Conservation (phyloP, 1,284 basidiomycete species). For the Heterobasidion irregulare region DNA sequence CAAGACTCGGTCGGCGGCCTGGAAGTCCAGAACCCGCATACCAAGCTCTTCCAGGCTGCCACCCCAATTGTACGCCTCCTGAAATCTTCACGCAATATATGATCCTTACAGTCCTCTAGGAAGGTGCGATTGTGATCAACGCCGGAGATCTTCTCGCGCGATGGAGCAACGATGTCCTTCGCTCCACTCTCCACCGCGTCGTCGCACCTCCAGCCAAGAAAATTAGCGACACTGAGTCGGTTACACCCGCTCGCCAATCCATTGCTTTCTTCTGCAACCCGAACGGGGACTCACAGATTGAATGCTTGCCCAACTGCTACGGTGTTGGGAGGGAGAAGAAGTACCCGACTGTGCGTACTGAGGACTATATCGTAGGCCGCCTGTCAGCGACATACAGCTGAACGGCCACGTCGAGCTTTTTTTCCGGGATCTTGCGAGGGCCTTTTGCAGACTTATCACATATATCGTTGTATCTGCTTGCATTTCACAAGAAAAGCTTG, state of each 20-base stretch:
- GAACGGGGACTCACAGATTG: slow-evolving; percentile 60
- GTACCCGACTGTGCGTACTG: slow-evolving; percentile 63
- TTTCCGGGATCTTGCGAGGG: not conserved
- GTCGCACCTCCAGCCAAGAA: slow-evolving; percentile 58
- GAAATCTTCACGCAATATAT: slow-evolving; percentile 3
- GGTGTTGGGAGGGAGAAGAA: slow-evolving; percentile 40
- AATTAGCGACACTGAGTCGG: slow-evolving; percentile 37
- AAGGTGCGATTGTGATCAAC: slow-evolving; percentile 78
- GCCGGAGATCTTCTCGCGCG: slow-evolving; percentile 77
- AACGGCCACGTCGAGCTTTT: not conserved
- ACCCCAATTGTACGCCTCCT: slow-evolving; percentile 56
- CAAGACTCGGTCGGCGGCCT: slow-evolving; percentile 81
- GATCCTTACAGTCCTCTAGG: slow-evolving; percentile 28
- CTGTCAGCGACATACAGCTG: slow-evolving; percentile 48
- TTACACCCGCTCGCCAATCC: slow-evolving; percentile 66
- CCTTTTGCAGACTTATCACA: not conserved
- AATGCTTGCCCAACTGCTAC: slow-evolving; percentile 65
- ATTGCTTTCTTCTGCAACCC: slow-evolving; percentile 88
- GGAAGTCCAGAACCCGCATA: slow-evolving; percentile 75
- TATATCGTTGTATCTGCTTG: too few relatives aligned
- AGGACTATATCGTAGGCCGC: slow-evolving; percentile 71
- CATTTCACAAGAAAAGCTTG: too few relatives aligned
- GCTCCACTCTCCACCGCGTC: slow-evolving; percentile 77
- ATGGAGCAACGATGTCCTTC: slow-evolving; percentile 78
- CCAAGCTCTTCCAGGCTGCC: slow-evolving; percentile 62